Conservation (phyloP, 2,329 filamentous ascomycete species). For the Cercospora berteroae region DNA sequence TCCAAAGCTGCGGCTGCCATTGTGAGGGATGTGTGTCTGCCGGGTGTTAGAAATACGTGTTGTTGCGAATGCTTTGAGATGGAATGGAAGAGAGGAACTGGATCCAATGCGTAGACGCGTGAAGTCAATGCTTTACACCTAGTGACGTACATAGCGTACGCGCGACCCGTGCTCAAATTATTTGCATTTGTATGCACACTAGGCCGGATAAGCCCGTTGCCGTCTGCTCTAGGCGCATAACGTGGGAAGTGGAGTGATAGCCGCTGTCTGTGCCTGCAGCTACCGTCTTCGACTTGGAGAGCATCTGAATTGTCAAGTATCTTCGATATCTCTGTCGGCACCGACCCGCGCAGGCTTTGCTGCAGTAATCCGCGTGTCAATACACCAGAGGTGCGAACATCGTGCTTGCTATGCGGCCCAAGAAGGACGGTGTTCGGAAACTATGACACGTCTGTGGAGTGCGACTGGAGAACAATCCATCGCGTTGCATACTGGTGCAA, state of each 20-base stretch:
- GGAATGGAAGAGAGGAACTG: neutral
- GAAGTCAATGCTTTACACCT: neutral
- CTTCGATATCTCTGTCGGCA: no score
- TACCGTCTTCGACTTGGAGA: no score
- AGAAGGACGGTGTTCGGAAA: no score
- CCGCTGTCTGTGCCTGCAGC: no score
- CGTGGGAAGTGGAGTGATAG: no score
- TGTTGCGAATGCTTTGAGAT: neutral
- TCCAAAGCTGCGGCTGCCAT: conserved; percentile 18
- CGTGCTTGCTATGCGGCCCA: no score
- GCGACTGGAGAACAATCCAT: no score
- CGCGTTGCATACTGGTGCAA: neutral
- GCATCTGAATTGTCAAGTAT: no score
- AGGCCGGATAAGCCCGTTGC: neutral
- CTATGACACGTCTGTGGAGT: no score
- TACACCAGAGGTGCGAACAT: no score
- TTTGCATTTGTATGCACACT: neutral
- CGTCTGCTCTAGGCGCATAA: neutral
- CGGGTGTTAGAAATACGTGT: neutral
- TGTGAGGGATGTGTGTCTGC: neutral
- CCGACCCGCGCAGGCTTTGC: no score
- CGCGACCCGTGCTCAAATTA: neutral
- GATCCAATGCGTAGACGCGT: neutral
- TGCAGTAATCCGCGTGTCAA: no score
- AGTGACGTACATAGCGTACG: neutral